These are phyloP conservation scores for Brassica incana DNA, from an alignment of 345 rosid genomes.

Conservation along the genomic window DNA sequence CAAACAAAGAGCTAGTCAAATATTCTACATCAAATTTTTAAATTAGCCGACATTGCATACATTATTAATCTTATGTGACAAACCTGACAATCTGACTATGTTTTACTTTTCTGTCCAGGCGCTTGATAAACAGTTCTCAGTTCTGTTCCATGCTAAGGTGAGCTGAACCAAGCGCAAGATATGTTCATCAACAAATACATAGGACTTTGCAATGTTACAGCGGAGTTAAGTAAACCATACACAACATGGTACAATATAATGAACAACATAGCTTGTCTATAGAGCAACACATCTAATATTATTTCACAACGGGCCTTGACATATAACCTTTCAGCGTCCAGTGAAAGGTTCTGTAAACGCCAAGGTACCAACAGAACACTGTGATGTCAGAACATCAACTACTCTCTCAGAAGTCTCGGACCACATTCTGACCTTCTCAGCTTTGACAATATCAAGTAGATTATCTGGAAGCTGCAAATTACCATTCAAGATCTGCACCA, in stretches of 20 bases:
- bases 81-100: background rate
- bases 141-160: background rate
- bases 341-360: slow-evolving; percentile 27
- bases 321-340: slow-evolving; percentile 4
- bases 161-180: background rate
- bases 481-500: slow-evolving; percentile 18
- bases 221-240: background rate
- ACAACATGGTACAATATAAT: background rate
- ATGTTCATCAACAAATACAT: background rate
- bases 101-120: background rate
- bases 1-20: background rate
- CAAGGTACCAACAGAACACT: background rate
- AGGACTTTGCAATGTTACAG: background rate
- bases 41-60: background rate
- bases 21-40: background rate
- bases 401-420: background rate
- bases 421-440: slow-evolving; percentile 2
- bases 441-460: slow-evolving; percentile 16
- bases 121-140: background rate
- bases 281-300: background rate
- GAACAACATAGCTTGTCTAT: background rate
- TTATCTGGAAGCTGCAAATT: slow-evolving; percentile 11
- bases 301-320: background rate
- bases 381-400: background rate
- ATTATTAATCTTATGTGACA: no score